Evolutionary conservation across 257 asterid species (phyloP), one percentile per base, ranked within the genome.

Genomic region (Fraxinus anomala): DNA sequence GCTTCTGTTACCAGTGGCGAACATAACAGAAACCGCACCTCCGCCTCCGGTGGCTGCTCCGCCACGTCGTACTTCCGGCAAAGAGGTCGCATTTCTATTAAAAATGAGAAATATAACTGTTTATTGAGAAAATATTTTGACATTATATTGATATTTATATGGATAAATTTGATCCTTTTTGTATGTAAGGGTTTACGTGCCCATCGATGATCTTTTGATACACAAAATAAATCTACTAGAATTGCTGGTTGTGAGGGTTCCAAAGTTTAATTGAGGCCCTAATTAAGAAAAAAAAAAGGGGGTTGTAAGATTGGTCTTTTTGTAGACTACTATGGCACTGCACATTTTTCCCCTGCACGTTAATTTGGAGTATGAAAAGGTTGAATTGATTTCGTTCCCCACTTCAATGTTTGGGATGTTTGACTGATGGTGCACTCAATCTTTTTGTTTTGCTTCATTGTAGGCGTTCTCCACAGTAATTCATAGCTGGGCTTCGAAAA

Each of bases 401-500:
- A n/a, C 2, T 19, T 17, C 7, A 14, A 2, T 49, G 23, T 8
- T 21, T 4, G 13, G 14, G 68, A 61, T 61, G 10, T 28, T 61
- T 61, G 8, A 61, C 68, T 61, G 31, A n/a, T 23, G 28, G 69
- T 63, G 69, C 17, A 23, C 11, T 24, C 69, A 63, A 63, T 5
- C 33, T 5, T 63, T 63, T 63, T 63, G 33, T 24, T 63, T 63
- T 63, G 34, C 69, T 63, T 63, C 31, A 63, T 10, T 24, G 39
- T 68, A 82, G 82, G 82, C 82, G n/a, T 59, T 82, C 51, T 76
- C 77, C 66, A 82, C 74, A 42, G 80, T 74, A 14, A 28, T 82
- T 56, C 80, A 30, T 23, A 82, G 85, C 77, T 82, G 85, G 85
- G 74, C 80, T 42, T 78, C 85, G 6, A 79, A 82, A 70, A 82